Conservation (phyloP, 148 eudicot genomes). For the Beta vulgaris region DNA sequence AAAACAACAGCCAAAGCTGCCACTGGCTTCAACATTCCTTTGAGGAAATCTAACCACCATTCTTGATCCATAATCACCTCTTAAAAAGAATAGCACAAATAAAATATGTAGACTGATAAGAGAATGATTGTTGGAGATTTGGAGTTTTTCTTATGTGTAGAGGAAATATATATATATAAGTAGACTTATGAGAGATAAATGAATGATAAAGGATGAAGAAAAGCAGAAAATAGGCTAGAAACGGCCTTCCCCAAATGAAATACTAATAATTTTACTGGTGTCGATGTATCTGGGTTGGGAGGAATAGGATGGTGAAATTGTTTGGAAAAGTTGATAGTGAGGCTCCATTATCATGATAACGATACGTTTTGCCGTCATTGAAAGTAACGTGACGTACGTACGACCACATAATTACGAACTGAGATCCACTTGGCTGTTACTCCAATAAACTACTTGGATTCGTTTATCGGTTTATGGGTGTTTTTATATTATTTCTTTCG, state of each 20-base stretch:
- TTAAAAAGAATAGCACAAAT: background rate
- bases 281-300: background rate
- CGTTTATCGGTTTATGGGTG: too few species aligned
- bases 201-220: too few species aligned
- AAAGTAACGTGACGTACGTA: background rate
- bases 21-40: slow-evolving; percentile 77
- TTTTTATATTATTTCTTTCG: too few species aligned
- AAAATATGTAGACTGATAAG: background rate
- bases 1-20: slow-evolving; percentile 68
- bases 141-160: background rate
- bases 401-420: background rate
- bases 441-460: too few species aligned
- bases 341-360: background rate
- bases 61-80: slow-evolving; percentile 44
- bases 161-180: background rate
- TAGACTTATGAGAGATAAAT: background rate
- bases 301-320: background rate
- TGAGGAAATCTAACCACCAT: slow-evolving; percentile 55
- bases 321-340: background rate
- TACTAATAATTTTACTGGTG: background rate
- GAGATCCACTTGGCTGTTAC: background rate
- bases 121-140: background rate
- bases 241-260: slow-evolving; percentile 20
- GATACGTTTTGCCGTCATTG: background rate
- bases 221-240: slow-evolving; percentile 6